A percentile compares a stretch with the other conserved stretches of the same genome.
Evolutionary conservation across 768 basidiomycete species (phyloP).

Genomic region (Chalciporus pseudorubinellus): DNA sequence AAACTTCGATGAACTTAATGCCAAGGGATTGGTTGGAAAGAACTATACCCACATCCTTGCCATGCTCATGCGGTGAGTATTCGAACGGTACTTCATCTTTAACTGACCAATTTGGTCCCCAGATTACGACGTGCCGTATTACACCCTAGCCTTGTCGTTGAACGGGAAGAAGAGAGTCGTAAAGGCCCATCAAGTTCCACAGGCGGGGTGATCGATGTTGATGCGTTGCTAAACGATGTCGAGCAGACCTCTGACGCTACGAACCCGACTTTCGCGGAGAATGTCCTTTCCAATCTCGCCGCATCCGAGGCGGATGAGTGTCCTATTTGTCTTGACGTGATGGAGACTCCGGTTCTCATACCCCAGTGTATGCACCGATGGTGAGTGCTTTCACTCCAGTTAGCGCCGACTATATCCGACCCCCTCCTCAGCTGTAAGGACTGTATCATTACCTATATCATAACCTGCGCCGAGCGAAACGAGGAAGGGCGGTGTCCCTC

Average conservation of each 20-base stretch:
- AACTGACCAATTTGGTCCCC: conserved; percentile 9
- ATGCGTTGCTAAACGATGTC: conserved; percentile 58
- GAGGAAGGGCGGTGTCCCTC: conserved; percentile 78
- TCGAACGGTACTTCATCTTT: neutral
- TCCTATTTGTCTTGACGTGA: conserved; percentile 77
- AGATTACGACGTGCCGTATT: conserved; percentile 90
- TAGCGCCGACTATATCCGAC: neutral
- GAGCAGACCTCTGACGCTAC: conserved; percentile 24
- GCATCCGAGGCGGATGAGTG: conserved; percentile 62
- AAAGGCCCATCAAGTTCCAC: conserved; percentile 31
- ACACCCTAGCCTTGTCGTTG: conserved; percentile 81
- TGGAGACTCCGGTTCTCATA: conserved; percentile 67
- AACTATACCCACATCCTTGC: conserved; percentile 89
- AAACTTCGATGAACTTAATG: conserved; percentile 76
- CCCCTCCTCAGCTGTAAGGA: conserved; percentile 70
- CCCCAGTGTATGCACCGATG: conserved; percentile 77
- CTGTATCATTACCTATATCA: conserved; percentile 76
- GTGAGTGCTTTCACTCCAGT: conserved; percentile 35
- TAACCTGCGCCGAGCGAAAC: conserved; percentile 62
- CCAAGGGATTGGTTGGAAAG: conserved; percentile 73
- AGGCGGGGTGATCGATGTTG: conserved; percentile 51
- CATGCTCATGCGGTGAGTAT: conserved; percentile 84
- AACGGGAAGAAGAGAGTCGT: conserved; percentile 40
- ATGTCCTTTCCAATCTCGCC: conserved; percentile 59
- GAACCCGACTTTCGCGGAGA: conserved; percentile 53